Base-by-base conservation (phyloP, 352 stramenopile genomes). In the Phytophthora cactorum region DNA sequence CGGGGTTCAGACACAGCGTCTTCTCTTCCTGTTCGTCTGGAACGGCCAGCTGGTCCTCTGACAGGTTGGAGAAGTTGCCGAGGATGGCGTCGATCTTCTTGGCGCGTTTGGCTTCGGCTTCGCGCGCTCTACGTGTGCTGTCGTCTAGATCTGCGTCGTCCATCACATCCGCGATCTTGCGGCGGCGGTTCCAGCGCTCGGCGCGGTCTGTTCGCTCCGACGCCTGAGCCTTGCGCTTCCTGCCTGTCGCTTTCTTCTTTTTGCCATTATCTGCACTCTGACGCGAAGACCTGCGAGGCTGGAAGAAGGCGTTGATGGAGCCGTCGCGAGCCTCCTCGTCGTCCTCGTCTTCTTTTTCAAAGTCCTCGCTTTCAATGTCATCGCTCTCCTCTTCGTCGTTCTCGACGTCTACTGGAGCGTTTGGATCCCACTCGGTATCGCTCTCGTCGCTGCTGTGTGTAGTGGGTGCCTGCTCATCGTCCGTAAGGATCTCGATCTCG, bases 121-220 rank as follows among this genome's bases (percentile, higher is more conserved):
- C 78, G 2, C 85, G 83, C 7, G 86, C 88, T 39, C 66, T 79
- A 3, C 68, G 71, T 41, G 88, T 94, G 11, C 73, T 81, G 27
- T 84, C 75, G 0, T 92, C 84, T 11, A 96, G 67, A 4, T 94
- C 86, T 27, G 83, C 68, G 62, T 96, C 88, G 34, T 80, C 75
- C 31, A 89, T 76, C 6, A 95, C 72, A 14, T 86, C 77, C 1
- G 81, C 82, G 51, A 95, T 82, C 53, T 89, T 77, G 45, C 84
- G 80, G 17, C 85, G 84, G 8, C 79, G 81, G 39, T 86, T 84
- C 49, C 72, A 72, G 25, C 70, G 74, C 49, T 87, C 62, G 22
- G 60, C 54, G n/a, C 75, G 60, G 17, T 59, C 62, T 31, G 60
- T 55, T 14, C 75, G 60, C 27, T 59, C 39, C 7, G 66, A 66